Evolutionary conservation across 495 filamentous ascomycete species (phyloP).

Genomic region (Xylona heveae): DNA sequence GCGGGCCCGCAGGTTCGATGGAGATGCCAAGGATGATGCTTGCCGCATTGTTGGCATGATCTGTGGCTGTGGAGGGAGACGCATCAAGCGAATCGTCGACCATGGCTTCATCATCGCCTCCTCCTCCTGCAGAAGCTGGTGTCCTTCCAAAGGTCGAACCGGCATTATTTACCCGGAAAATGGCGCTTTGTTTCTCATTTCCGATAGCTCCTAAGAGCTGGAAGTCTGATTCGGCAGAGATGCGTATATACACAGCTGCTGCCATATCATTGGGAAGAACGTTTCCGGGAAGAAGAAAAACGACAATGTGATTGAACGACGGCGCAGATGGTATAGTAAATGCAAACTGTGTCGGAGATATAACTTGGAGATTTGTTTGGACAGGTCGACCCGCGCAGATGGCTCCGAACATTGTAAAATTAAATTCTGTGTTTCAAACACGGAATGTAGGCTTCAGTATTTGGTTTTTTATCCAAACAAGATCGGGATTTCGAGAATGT

Average conservation of each 20-base stretch:
- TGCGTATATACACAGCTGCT: conserved; percentile 72
- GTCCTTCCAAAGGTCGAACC: conserved; percentile 4
- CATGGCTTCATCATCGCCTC: conserved; percentile 21
- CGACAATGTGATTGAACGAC: conserved; percentile 55
- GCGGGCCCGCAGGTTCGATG: conserved; percentile 50
- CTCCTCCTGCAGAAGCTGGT: conserved; percentile 10
- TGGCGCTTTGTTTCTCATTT: conserved; percentile 68
- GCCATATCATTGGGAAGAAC: conserved; percentile 53
- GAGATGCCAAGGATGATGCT: conserved; percentile 55
- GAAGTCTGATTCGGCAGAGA: conserved; percentile 36
- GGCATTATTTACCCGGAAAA: conserved; percentile 44
- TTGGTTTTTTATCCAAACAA: too few species aligned
- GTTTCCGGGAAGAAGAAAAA: conserved; percentile 73
- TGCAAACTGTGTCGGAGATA: conserved; percentile 45
- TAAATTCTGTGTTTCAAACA: too few species aligned
- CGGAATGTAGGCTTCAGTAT: too few species aligned
- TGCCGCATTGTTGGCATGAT: background rate
- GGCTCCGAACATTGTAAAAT: conserved; percentile 13
- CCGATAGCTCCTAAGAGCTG: conserved; percentile 73
- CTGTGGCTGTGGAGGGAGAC: conserved; percentile 2
- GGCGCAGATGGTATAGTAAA: conserved; percentile 36
- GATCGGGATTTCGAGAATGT: too few species aligned
- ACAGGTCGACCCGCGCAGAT: conserved; percentile 21
- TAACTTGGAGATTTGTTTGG: conserved; percentile 33
- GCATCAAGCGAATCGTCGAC: conserved; percentile 19